These are phyloP conservation scores for Fusarium nanum DNA, from an alignment of 2,329 filamentous ascomycete species.

Conservation along the genomic window DNA sequence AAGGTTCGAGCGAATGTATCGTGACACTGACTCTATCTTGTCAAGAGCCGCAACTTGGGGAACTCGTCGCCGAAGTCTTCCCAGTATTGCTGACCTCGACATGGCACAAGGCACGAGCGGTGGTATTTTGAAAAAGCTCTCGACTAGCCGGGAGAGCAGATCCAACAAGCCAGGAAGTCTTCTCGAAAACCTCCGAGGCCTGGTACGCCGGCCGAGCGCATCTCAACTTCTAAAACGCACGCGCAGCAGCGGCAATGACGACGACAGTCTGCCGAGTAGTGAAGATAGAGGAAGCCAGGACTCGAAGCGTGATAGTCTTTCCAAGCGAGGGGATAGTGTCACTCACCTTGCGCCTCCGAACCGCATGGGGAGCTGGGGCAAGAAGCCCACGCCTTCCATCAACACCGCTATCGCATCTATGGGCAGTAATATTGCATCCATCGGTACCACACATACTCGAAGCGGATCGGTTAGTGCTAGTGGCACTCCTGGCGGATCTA, in stretches of 20 bases:
- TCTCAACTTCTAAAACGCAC: slow-evolving; percentile 60
- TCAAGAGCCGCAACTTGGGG: slow-evolving; percentile 77
- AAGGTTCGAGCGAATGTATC: slow-evolving; percentile 62
- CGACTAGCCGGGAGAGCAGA: slow-evolving; percentile 61
- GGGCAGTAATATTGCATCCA: slow-evolving; percentile 65
- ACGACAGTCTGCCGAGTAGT: slow-evolving; percentile 41
- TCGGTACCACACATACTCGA: slow-evolving; percentile 67
- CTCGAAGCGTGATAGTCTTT: slow-evolving; percentile 48
- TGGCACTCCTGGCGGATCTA: slow-evolving; percentile 61
- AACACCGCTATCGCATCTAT: slow-evolving; percentile 69
- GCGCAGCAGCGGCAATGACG: slow-evolving; percentile 54
- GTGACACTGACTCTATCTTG: slow-evolving; percentile 68
- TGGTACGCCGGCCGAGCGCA: slow-evolving; percentile 63
- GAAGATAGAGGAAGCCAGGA: slow-evolving; percentile 44
- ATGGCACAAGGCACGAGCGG: slow-evolving; percentile 66
- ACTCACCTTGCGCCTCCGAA: slow-evolving; percentile 61
- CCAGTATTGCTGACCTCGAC: slow-evolving; percentile 67
- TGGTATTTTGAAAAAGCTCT: slow-evolving; percentile 72
- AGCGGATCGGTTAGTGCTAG: slow-evolving; percentile 71
- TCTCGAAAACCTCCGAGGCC: slow-evolving; percentile 62
- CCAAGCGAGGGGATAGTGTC: slow-evolving; percentile 58
- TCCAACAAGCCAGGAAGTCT: slow-evolving; percentile 60
- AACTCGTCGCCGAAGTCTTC: slow-evolving; percentile 73
- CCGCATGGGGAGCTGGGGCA: slow-evolving; percentile 64
- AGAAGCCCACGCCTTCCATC: slow-evolving; percentile 66